Evolutionary conservation across 768 basidiomycete genomes (phyloP).

Genomic region (Mycena vitilis): DNA sequence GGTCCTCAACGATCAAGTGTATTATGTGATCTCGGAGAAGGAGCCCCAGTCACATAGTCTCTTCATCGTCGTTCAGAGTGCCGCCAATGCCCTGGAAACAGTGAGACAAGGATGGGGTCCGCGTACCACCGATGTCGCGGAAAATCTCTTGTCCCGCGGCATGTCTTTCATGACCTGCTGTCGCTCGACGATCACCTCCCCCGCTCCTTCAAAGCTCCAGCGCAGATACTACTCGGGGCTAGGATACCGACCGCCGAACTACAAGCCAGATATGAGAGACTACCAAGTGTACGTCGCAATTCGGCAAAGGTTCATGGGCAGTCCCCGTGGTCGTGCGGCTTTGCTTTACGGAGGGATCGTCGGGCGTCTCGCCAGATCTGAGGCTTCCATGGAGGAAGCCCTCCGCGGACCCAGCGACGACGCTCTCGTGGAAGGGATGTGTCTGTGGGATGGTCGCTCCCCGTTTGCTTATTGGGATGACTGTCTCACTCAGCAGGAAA

Average conservation of each 20-base stretch:
- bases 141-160: background rate
- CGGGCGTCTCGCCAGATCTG: slow-evolving; percentile 37
- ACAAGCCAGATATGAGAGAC: slow-evolving; percentile 17
- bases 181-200: background rate
- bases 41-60: background rate
- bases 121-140: background rate
- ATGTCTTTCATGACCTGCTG: background rate
- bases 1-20: background rate
- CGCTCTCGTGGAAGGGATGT: slow-evolving; percentile 16
- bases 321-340: slow-evolving; percentile 41
- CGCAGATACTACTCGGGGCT: slow-evolving; percentile 5
- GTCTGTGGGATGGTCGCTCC: background rate
- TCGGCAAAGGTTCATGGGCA: slow-evolving; percentile 14
- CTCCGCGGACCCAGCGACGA: slow-evolving; percentile 36
- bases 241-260: slow-evolving; percentile 8
- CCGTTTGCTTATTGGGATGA: slow-evolving; percentile 38
- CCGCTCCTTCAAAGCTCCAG: background rate
- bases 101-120: background rate
- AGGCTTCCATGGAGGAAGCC: slow-evolving; percentile 25
- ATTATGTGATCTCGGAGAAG: background rate
- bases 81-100: background rate
- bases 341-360: slow-evolving; percentile 42
- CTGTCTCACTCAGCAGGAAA: slow-evolving; percentile 37
- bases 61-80: background rate
- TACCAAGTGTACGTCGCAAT: slow-evolving; percentile 23